Evolutionary conservation across 371 early-diverging fungal species (phyloP).

Genomic region (Chytridiales sp.): DNA sequence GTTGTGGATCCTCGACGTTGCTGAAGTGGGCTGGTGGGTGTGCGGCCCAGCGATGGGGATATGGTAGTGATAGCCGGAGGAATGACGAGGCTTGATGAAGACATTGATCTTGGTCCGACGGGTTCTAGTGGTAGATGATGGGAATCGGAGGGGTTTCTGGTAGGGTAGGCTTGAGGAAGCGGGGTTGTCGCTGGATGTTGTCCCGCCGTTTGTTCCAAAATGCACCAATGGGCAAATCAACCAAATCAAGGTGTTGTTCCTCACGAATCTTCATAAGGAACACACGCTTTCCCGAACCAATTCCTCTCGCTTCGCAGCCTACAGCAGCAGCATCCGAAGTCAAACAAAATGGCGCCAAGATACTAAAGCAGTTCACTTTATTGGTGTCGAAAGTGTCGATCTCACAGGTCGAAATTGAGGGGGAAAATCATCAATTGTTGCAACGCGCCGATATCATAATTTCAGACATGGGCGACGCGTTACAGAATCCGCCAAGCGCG

Average conservation of each 20-base stretch:
- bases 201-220: background rate
- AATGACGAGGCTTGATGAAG: background rate
- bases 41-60: background rate
- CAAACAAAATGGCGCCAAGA: no score
- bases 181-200: background rate
- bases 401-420: no score
- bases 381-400: no score
- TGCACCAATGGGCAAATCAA: no score
- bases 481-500: no score
- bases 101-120: background rate
- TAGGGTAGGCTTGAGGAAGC: background rate
- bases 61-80: background rate
- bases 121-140: background rate
- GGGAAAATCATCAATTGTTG: no score
- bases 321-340: background rate
- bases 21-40: background rate
- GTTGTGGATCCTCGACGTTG: conserved; percentile 7
- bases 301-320: background rate
- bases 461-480: no score
- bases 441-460: no score
- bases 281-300: no score
- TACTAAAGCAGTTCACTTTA: no score
- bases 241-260: no score
- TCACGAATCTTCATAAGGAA: background rate
- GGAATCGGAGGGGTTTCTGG: background rate